phyloP scores from a whole-genome alignment of 108 stramenopile species.

The Nitzschia sp. region DNA sequence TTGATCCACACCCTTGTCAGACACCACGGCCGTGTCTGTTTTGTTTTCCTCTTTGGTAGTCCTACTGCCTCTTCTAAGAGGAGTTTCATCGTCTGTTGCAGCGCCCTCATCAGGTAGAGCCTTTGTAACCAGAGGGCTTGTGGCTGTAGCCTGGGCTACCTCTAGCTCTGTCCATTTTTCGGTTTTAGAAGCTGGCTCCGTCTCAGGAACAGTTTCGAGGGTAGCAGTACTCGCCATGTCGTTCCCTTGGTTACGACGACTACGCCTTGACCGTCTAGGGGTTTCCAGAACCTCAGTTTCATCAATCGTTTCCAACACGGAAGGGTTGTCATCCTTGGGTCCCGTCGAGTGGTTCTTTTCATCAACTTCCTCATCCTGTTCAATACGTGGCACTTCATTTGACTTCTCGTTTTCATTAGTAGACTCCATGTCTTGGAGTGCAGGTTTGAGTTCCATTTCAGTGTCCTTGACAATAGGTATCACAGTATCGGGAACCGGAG shows the following conservation, averaged over 20 bases:
- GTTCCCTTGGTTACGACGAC: too few species aligned
- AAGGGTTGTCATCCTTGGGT: not conserved
- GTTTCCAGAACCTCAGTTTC: not conserved
- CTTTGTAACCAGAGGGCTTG: too few species aligned
- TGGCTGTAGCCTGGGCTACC: not conserved
- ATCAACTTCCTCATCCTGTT: not conserved
- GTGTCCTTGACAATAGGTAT: not conserved
- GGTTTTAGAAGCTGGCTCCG: too few species aligned
- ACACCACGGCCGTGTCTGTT: too few species aligned
- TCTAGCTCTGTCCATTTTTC: not conserved
- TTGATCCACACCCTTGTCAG: too few species aligned
- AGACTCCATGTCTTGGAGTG: not conserved
- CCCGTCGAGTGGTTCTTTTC: not conserved
- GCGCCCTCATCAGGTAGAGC: too few species aligned
- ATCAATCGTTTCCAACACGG: not conserved
- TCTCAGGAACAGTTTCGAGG: not conserved
- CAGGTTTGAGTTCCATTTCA: not conserved
- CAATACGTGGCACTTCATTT: not conserved
- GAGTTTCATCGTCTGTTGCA: too few species aligned
- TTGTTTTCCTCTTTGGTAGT: too few species aligned
- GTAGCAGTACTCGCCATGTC: too few species aligned
- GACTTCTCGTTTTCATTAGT: not conserved
- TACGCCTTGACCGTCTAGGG: not conserved
- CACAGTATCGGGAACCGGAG: too few species aligned
- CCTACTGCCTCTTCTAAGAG: too few species aligned